Conservation (phyloP, 2,329 filamentous ascomycete species). For the Claviceps purpurea region DNA sequence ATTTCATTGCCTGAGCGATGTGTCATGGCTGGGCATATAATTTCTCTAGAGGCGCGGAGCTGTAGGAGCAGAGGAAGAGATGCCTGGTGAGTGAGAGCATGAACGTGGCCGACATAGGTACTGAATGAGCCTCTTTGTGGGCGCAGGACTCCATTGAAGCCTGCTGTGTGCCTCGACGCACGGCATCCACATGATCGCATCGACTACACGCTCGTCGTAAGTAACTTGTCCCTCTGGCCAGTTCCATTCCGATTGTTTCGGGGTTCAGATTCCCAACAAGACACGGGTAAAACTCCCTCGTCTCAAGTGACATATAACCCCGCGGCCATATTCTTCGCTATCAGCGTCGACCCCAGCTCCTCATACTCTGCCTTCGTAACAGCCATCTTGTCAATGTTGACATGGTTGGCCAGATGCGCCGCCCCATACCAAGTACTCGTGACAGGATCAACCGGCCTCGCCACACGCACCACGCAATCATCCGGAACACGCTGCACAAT, state of each 20-base stretch:
- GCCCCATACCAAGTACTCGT: constrained; percentile 76
- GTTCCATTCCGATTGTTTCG: too few relatives aligned
- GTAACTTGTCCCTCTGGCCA: too few relatives aligned
- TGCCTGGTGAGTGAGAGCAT: background rate
- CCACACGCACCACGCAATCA: constrained; percentile 66
- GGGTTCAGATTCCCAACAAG: background rate
- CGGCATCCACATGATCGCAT: background rate
- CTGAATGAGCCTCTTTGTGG: too few relatives aligned
- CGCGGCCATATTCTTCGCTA: constrained; percentile 53
- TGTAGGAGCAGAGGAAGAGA: background rate
- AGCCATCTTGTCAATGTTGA: constrained; percentile 50
- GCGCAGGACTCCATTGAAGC: background rate
- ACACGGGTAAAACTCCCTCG: background rate
- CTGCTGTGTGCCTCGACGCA: background rate
- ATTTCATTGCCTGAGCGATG: background rate
- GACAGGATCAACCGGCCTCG: constrained; percentile 57
- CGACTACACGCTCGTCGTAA: too few relatives aligned
- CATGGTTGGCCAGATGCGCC: constrained; percentile 60
- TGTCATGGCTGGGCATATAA: background rate
- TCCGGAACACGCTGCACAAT: constrained; percentile 58
- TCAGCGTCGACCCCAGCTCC: constrained; percentile 67
- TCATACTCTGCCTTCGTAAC: constrained; percentile 88
- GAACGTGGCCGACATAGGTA: background rate
- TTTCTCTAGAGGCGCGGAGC: background rate
- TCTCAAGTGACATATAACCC: constrained; percentile 6